Conservation (phyloP, 148 eudicot genomes). For the Rhododendron ferrugineum region DNA sequence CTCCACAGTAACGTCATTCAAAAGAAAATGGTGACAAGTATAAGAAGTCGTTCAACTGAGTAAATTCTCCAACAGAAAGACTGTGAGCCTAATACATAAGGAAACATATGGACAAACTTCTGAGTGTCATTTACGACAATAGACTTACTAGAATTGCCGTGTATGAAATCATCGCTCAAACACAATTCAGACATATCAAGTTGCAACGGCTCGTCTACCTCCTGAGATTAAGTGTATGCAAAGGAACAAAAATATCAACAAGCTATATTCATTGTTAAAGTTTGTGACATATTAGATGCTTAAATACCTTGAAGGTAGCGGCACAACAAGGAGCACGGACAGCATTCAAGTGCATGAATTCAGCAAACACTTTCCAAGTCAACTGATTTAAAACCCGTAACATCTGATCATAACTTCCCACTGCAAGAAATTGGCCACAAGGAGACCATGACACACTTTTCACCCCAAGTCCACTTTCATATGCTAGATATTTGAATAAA, state of each 20-base stretch:
- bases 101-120: background rate
- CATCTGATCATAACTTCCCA: conserved; percentile 97
- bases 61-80: background rate
- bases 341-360: conserved; percentile 69
- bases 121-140: background rate
- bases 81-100: background rate
- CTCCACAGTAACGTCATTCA: background rate
- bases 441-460: conserved; percentile 98
- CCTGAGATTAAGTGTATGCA: conserved; percentile 35
- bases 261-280: background rate
- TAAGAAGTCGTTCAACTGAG: background rate
- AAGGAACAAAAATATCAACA: background rate
- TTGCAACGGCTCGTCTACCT: conserved; percentile 83
- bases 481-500: conserved; percentile 88
- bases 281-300: conserved; percentile 9
- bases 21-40: background rate
- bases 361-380: conserved; percentile 97
- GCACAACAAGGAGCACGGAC: conserved; percentile 90
- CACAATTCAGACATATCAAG: conserved; percentile 78
- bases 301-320: conserved; percentile 74
- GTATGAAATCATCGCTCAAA: conserved; percentile 46
- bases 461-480: conserved; percentile 95
- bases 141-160: conserved; percentile 46
- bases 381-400: conserved; percentile 81
- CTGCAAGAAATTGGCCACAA: conserved; percentile 87